Evolutionary conservation across 108 stramenopile genomes (phyloP), one percentile per base, ranked within the genome.

Genomic region (Fragilariopsis cylindrus): DNA sequence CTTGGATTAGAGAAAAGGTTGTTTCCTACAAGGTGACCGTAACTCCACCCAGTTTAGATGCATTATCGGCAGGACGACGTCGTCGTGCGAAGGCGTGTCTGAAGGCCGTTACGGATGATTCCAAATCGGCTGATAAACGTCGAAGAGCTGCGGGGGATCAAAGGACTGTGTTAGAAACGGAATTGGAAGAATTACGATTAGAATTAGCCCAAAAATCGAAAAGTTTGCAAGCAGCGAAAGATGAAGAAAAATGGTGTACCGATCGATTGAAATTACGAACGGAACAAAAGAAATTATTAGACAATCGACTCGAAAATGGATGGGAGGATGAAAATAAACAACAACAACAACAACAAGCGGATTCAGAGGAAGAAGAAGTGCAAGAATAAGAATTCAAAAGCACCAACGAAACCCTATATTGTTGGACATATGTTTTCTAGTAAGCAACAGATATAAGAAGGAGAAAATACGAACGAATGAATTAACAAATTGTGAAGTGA

Each of bases 1-100:
- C 91, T 49, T 96, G 95, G 95, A 87, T 93, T 70, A 82, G 90
- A 18, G 90, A 92, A 68, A 96, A 96, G 87, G 74, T 73, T 21
- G 78, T 96, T 13, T 82, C 81, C 12, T 96, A 96, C 75, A 81
- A 75, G 48, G 89, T 93, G 58, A 92, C 85, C 5, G 86, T 93
- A 11, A 84, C 87, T 9, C 92, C 94, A 2, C 94, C 94, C 45
- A 57, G 70, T 18, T 50, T 44, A 18, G 89, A 90, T 42, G 81
- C 85, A 64, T 71, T 95, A 7, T 57, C 83, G 39, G 79, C 77
- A 5, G 94, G 94, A 58, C 80, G 94, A 5, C 78, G 90, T 60
- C 73, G 90, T 64, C 80, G 94, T 13, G 94, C 94, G 39, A 76
- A 84, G 73, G 89, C 90, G 48, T 92, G 91, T 47, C 74, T 89